Evolutionary conservation across 345 rosid genomes (phyloP).

Genomic region (Citrus reticulata): DNA sequence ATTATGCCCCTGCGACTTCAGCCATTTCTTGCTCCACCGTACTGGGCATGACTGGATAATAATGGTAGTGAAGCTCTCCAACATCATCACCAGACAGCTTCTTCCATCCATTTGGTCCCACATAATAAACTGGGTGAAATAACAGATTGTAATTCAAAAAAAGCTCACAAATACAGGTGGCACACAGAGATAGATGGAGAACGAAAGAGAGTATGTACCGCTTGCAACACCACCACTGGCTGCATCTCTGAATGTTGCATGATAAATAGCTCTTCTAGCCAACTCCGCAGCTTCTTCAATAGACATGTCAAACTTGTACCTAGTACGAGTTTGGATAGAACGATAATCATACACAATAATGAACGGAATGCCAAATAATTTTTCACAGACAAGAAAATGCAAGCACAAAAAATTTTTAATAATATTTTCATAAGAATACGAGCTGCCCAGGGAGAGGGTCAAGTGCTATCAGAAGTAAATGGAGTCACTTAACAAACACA

Average conservation of each 20-base stretch:
- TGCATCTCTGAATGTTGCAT: constrained; percentile 97
- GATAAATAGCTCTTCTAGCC: constrained; percentile 95
- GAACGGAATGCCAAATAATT: not conserved
- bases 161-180: not conserved
- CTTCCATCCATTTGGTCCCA: constrained; percentile 94
- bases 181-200: not conserved
- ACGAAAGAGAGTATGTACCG: constrained; percentile 45
- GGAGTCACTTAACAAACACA: not conserved
- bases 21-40: constrained; percentile 86
- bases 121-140: constrained; percentile 68
- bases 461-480: not conserved
- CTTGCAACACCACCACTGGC: constrained; percentile 99
- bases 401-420: not conserved
- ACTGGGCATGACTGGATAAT: constrained; percentile 62
- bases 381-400: not conserved
- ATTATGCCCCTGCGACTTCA: constrained; percentile 46
- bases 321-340: constrained; percentile 15
- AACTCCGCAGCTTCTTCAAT: constrained; percentile 91
- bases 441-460: not conserved
- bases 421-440: not conserved
- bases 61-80: constrained; percentile 85
- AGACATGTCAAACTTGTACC: constrained; percentile 83
- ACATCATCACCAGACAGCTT: constrained; percentile 97
- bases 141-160: not conserved
- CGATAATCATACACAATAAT: not conserved